A percentile compares a stretch with the other conserved stretches of the same genome.
Conservation (phyloP, 805 yeast species). For the Ogataea haglerorum region DNA sequence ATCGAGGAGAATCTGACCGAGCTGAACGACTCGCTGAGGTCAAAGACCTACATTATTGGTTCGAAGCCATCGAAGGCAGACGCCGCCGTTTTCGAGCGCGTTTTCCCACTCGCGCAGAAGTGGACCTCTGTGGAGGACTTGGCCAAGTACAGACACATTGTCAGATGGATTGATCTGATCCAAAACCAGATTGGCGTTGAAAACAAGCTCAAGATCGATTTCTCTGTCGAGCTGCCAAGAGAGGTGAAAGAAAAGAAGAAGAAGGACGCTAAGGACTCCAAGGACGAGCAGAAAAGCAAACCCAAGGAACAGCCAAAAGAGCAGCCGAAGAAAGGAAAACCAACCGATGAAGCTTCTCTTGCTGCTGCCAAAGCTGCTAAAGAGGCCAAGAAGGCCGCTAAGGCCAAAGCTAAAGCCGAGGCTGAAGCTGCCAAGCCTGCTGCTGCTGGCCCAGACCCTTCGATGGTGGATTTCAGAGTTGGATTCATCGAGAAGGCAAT, state of each 20-base stretch:
- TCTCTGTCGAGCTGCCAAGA: slow-evolving; percentile 64
- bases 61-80: slow-evolving; percentile 69
- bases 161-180: slow-evolving; percentile 89
- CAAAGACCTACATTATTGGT: slow-evolving; percentile 69
- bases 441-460: slow-evolving; percentile 70
- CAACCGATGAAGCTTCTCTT: slow-evolving; percentile 30
- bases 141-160: slow-evolving; percentile 71
- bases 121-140: slow-evolving; percentile 55
- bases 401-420: slow-evolving; percentile 60
- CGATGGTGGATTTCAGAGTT: slow-evolving; percentile 87
- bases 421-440: slow-evolving; percentile 41
- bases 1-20: slow-evolving; percentile 52
- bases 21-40: slow-evolving; percentile 68
- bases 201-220: slow-evolving; percentile 55
- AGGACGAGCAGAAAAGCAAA: slow-evolving; percentile 16
- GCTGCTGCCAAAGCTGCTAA: slow-evolving; percentile 35
- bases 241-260: slow-evolving; percentile 37
- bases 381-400: slow-evolving; percentile 40
- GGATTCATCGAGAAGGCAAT: slow-evolving; percentile 96
- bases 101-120: slow-evolving; percentile 55
- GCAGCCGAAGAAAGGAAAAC: slow-evolving; percentile 16
- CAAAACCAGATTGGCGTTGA: slow-evolving; percentile 60
- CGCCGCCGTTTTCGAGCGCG: slow-evolving; percentile 61
- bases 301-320: slow-evolving; percentile 7
- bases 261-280: slow-evolving; percentile 26